A percentile compares a stretch with the other conserved stretches of the same genome.
Conservation (phyloP, 352 stramenopile species). For the Globisporangium orthogonon region DNA sequence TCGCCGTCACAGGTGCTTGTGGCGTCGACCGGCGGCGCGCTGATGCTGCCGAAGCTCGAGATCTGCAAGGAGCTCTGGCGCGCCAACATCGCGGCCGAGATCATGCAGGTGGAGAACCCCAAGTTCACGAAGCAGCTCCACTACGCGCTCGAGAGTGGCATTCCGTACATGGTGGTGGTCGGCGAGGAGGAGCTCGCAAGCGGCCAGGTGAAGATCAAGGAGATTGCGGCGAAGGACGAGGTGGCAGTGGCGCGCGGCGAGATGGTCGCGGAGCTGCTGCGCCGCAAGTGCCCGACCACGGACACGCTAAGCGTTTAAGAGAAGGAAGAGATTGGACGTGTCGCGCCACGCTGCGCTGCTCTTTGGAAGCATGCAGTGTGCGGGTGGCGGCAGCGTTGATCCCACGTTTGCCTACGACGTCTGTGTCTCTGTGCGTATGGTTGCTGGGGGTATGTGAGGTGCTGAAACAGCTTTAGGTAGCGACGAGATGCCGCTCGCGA, state of each 20-base stretch:
- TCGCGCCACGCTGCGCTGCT: neutral
- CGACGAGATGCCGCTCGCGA: slow-evolving; percentile 2
- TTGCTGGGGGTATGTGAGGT: neutral
- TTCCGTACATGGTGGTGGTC: slow-evolving; percentile 97
- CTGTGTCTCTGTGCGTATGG: neutral
- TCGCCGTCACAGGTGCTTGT: slow-evolving; percentile 90
- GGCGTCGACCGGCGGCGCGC: slow-evolving; percentile 78
- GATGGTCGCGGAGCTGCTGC: slow-evolving; percentile 67
- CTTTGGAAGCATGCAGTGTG: neutral
- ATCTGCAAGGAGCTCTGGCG: slow-evolving; percentile 84
- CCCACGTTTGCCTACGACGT: neutral
- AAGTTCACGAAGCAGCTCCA: slow-evolving; percentile 97
- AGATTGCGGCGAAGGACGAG: slow-evolving; percentile 92
- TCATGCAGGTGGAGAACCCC: slow-evolving; percentile 93
- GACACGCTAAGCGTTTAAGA: slow-evolving; percentile 54
- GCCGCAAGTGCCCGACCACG: slow-evolving; percentile 60
- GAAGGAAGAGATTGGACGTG: neutral
- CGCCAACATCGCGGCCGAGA: slow-evolving; percentile 94
- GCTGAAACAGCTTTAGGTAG: neutral
- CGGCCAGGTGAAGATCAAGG: slow-evolving; percentile 95
- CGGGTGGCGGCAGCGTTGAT: neutral
- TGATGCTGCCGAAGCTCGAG: slow-evolving; percentile 59
- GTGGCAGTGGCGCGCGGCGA: slow-evolving; percentile 63
- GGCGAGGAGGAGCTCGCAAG: slow-evolving; percentile 94
- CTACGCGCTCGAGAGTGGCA: slow-evolving; percentile 92